Evolutionary conservation across 179 eudicot species (phyloP), one percentile per base, ranked within the genome.

Genomic region (Carnegiea gigantea): DNA sequence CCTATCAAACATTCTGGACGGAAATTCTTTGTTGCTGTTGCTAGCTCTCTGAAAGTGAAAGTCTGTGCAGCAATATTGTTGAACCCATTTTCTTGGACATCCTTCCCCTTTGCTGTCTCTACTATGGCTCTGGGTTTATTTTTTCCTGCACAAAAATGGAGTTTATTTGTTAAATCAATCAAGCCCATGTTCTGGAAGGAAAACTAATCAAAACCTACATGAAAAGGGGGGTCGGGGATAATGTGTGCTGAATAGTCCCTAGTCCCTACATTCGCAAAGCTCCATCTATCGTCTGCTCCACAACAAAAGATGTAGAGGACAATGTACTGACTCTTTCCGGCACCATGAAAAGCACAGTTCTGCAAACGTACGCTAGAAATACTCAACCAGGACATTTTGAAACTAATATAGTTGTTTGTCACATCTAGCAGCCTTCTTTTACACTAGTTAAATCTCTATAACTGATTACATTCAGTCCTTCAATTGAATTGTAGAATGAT

Each of bases 31-130:
- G 99, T 95, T 21, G 97, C 99, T 10, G 85, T 77, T 23, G 98
- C 98, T 15, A 95, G 85, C 82, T 95, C 97, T 75, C 95, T 88
- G 86, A 92, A 95, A 24, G 98, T 92, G 92, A 94, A 95, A 2
- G 92, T 94, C 70, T 91, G 93, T 49, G 99, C 94, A 76, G 90
- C 92, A 78, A 91, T 94, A 38, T 87, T 92, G 84, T 88, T 88
- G 44, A 54, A 64, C 40, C 70, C 82, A 59, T 81, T 77, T 60
- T 88, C 89, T 73, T 87, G 83, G 18, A 75, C 10, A 6, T 74
- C 79, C 40, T 82, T 84, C 33, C 70, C 84, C 72, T 77, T 78
- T 75, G 77, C 33, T 64, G 77, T 74, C 83, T 88, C 87, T n/a
- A 77, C 26, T 43, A 80, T 43, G 72, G 77, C 54, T 78, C 76